phyloP scores from a whole-genome alignment of 169 alveolate genomes.

The Fabrea salina region DNA sequence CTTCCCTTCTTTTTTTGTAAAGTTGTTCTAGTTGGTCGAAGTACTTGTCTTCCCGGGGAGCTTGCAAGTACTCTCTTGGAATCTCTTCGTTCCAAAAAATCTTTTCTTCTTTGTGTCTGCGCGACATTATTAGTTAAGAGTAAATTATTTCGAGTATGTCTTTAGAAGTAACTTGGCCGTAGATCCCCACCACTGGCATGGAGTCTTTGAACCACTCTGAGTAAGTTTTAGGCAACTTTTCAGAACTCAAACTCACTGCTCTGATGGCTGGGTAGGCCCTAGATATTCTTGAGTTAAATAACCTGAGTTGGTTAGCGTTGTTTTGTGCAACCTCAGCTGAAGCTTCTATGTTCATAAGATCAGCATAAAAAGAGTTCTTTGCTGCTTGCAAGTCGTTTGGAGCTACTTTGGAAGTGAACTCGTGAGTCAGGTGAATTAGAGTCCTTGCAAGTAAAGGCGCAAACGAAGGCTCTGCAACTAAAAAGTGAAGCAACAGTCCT shows the following conservation, averaged over 20 bases:
- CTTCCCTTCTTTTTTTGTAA: background rate
- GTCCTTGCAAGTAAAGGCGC: conserved; percentile 7
- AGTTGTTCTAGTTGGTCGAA: background rate
- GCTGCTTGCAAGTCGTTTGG: background rate
- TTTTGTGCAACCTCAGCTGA: background rate
- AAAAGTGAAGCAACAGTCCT: background rate
- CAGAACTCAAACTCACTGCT: background rate
- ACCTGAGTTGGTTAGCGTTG: background rate
- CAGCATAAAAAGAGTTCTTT: background rate
- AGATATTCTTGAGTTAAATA: background rate
- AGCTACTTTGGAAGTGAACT: too few relatives aligned
- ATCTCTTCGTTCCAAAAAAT: background rate
- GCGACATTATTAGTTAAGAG: too few relatives aligned
- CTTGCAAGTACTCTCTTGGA: conserved; percentile 2
- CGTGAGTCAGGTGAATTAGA: background rate
- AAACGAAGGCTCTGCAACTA: background rate
- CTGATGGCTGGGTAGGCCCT: background rate
- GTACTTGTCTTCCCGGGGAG: background rate
- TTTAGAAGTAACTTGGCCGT: background rate
- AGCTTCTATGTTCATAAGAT: background rate
- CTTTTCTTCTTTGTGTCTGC: too few relatives aligned
- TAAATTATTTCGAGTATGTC: background rate
- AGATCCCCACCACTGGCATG: background rate
- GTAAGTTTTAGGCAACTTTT: background rate
- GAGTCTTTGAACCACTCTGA: background rate